A percentile compares a stretch with the other conserved stretches of the same genome.
phyloP scores from a whole-genome alignment of 805 yeast species.

The Metschnikowia noctiluminum region DNA sequence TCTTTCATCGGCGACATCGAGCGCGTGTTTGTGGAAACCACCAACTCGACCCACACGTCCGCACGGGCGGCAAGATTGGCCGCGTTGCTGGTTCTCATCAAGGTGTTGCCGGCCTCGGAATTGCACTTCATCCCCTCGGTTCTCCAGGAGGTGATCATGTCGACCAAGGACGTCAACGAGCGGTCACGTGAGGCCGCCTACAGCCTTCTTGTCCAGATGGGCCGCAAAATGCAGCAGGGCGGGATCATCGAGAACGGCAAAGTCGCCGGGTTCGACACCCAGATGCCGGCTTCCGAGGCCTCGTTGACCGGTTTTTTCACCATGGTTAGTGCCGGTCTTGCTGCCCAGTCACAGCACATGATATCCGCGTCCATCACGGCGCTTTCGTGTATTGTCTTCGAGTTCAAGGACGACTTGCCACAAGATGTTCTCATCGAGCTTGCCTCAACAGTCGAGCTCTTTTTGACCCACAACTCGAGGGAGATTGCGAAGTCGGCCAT shows the following conservation, averaged over 20 bases:
- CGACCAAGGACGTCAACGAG: constrained; percentile 91
- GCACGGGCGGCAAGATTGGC: constrained; percentile 78
- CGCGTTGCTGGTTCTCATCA: constrained; percentile 60
- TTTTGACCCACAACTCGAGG: constrained; percentile 83
- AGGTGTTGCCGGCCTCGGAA: constrained; percentile 59
- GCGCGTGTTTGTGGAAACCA: constrained; percentile 53
- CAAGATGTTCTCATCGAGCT: constrained; percentile 65
- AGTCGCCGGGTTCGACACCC: constrained; percentile 64
- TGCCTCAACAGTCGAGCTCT: constrained; percentile 81
- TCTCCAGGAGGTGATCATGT: constrained; percentile 82
- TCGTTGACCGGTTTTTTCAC: constrained; percentile 80
- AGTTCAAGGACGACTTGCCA: constrained; percentile 68
- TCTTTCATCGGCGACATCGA: constrained; percentile 57
- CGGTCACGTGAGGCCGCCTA: constrained; percentile 83
- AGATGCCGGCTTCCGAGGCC: constrained; percentile 63
- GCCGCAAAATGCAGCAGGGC: constrained; percentile 65
- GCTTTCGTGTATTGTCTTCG: constrained; percentile 79
- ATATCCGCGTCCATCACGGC: constrained; percentile 92
- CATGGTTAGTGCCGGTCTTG: constrained; percentile 94
- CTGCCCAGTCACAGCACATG: constrained; percentile 93
- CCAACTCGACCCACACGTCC: constrained; percentile 58
- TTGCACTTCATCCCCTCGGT: constrained; percentile 76
- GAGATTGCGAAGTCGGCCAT: constrained; percentile 93
- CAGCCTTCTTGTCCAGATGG: constrained; percentile 74
- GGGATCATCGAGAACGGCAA: constrained; percentile 63